These are phyloP conservation scores for Achlya hypogyna DNA, from an alignment of 352 stramenopile species.

Conservation along the genomic window DNA sequence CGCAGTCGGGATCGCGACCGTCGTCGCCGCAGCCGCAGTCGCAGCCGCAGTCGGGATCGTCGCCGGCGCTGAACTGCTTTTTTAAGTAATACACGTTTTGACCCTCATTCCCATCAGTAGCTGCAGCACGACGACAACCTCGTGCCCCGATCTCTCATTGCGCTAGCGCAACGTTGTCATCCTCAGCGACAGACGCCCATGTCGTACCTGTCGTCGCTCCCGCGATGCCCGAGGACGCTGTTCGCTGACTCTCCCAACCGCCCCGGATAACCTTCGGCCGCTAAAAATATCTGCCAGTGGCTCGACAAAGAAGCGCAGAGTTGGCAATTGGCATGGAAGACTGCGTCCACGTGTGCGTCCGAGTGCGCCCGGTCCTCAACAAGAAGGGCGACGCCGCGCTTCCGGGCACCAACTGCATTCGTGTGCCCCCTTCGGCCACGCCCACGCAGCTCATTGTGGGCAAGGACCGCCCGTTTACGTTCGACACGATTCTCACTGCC, in stretches of 20 bases:
- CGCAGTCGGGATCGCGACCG: conserved; percentile 29
- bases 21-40: conserved; percentile 36
- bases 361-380: conserved; percentile 50
- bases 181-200: no score
- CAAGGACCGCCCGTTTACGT: conserved; percentile 82
- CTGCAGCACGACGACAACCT: no score
- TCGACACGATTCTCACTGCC: conserved; percentile 79
- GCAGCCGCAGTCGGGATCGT: conserved; percentile 32
- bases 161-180: no score
- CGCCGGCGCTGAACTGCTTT: conserved; percentile 31
- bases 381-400: conserved; percentile 44
- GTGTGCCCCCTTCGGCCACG: conserved; percentile 38
- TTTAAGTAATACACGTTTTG: no score
- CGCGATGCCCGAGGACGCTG: not conserved
- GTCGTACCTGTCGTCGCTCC: no score
- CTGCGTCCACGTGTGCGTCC: conserved; percentile 64
- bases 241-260: not conserved
- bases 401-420: conserved; percentile 69
- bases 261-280: not conserved
- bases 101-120: no score
- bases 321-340: conserved; percentile 21
- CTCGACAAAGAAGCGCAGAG: not conserved
- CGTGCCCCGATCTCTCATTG: no score
- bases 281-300: no score
- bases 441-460: conserved; percentile 61